These are phyloP conservation scores for Aspergillus sp. DNA, from an alignment of 2,329 filamentous ascomycete species.

Conservation along the genomic window DNA sequence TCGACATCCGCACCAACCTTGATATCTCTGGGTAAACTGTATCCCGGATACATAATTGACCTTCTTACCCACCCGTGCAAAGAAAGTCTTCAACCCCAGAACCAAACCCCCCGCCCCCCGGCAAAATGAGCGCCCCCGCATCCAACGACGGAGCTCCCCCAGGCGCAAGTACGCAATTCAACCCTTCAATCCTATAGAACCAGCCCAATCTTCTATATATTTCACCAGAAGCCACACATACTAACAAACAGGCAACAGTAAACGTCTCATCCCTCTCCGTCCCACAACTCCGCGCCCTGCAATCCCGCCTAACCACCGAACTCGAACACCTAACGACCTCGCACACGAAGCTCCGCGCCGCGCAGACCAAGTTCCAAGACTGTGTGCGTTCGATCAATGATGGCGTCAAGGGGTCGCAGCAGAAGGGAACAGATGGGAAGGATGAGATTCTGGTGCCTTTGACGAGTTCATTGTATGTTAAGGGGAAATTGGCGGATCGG, in stretches of 20 bases:
- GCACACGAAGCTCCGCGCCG: conserved; percentile 80
- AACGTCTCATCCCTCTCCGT: conserved; percentile 71
- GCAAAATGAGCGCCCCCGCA: conserved; percentile 17
- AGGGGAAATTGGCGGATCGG: conserved; percentile 67
- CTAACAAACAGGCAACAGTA: conserved; percentile 35
- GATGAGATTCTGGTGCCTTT: conserved; percentile 74
- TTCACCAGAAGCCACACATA: conserved; percentile 2
- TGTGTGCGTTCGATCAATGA: conserved; percentile 71
- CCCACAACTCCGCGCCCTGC: conserved; percentile 81
- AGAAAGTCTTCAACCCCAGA: neutral
- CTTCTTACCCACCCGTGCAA: neutral
- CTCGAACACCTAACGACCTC: conserved; percentile 89
- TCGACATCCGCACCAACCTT: neutral
- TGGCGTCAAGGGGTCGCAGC: conserved; percentile 42
- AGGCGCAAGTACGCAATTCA: conserved; percentile 21
- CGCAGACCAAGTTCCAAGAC: conserved; percentile 86
- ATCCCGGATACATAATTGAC: neutral
- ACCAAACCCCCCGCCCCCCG: too few relatives aligned
- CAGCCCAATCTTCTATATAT: neutral
- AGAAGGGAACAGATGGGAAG: conserved; percentile 26
- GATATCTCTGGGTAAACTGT: neutral
- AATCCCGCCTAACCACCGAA: conserved; percentile 94
- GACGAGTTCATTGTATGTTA: conserved; percentile 91
- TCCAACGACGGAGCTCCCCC: conserved; percentile 19
- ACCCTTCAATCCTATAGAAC: neutral